These are phyloP conservation scores for Nemophila menziesii DNA, from an alignment of 257 asterid genomes.

Conservation along the genomic window DNA sequence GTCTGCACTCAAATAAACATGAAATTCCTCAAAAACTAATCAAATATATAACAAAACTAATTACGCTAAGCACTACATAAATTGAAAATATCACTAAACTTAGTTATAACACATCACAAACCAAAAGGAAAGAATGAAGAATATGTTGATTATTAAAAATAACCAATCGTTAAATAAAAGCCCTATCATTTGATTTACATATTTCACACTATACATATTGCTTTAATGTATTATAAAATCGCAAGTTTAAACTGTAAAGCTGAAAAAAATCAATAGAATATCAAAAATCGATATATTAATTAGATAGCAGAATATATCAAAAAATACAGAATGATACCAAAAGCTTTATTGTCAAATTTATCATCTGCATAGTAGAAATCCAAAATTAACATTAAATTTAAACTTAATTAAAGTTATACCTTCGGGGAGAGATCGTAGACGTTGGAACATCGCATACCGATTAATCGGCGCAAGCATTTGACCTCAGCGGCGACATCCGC, in stretches of 20 bases:
- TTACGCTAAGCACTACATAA: not conserved
- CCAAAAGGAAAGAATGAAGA: too few species aligned
- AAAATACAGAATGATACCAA: not conserved
- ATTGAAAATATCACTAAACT: not conserved
- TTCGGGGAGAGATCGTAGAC: conserved; percentile 90
- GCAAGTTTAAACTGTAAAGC: too few species aligned
- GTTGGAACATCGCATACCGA: conserved; percentile 98
- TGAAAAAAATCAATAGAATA: not conserved
- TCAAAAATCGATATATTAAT: not conserved
- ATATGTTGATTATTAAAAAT: too few species aligned
- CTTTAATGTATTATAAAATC: not conserved
- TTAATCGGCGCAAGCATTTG: conserved; percentile 80
- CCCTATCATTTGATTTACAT: not conserved
- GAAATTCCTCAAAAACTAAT: not conserved
- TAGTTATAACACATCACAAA: not conserved
- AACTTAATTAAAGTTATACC: conserved; percentile 20
- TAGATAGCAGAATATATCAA: not conserved
- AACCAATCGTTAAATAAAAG: not conserved
- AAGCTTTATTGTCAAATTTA: not conserved
- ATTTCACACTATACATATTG: not conserved
- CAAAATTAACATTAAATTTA: not conserved
- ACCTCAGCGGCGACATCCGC: conserved; percentile 99
- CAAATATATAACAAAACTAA: not conserved
- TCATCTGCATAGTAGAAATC: not conserved
- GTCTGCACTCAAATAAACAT: conserved; percentile 32